Conservation (phyloP, 2,329 filamentous ascomycete genomes). For the Monosporascus sp. region DNA sequence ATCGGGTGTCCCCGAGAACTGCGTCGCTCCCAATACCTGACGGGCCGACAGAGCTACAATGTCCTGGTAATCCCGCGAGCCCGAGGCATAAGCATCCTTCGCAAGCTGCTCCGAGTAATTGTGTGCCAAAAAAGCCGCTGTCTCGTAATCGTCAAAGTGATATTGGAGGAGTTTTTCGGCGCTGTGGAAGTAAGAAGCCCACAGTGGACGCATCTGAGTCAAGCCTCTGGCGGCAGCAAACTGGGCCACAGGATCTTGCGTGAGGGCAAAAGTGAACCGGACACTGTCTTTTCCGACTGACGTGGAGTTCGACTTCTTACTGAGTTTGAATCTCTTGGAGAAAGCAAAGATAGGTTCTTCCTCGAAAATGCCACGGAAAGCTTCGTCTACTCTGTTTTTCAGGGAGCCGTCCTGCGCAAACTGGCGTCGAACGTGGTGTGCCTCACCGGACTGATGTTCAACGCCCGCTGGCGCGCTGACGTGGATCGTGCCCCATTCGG, state of each 20-base stretch:
- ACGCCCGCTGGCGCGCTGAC: conserved; percentile 67
- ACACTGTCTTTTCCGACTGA: conserved; percentile 43
- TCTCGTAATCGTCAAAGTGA: conserved; percentile 69
- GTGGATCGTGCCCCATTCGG: conserved; percentile 79
- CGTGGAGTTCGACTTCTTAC: conserved; percentile 25
- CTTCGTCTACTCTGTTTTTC: conserved; percentile 59
- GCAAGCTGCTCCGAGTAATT: conserved; percentile 70
- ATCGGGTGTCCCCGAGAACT: conserved; percentile 67
- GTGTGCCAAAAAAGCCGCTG: conserved; percentile 57
- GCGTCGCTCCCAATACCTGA: conserved; percentile 74
- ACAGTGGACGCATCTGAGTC: conserved; percentile 73
- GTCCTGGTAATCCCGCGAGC: conserved; percentile 69
- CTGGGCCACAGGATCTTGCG: conserved; percentile 74
- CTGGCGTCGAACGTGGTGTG: conserved; percentile 56
- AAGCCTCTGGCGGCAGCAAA: conserved; percentile 71
- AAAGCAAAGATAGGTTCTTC: conserved; percentile 81
- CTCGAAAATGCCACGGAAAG: conserved; percentile 66
- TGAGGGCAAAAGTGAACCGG: conserved; percentile 70
- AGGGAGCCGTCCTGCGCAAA: conserved; percentile 66
- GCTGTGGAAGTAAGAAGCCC: conserved; percentile 67
- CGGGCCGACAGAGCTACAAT: conserved; percentile 73
- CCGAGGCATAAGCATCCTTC: conserved; percentile 66
- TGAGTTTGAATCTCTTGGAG: conserved; percentile 55
- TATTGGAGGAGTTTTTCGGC: conserved; percentile 62
- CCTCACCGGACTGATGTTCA: conserved; percentile 66